Evolutionary conservation across 345 rosid genomes (phyloP), one percentile per base, ranked within the genome.

Genomic region (Syzygium aromaticum): DNA sequence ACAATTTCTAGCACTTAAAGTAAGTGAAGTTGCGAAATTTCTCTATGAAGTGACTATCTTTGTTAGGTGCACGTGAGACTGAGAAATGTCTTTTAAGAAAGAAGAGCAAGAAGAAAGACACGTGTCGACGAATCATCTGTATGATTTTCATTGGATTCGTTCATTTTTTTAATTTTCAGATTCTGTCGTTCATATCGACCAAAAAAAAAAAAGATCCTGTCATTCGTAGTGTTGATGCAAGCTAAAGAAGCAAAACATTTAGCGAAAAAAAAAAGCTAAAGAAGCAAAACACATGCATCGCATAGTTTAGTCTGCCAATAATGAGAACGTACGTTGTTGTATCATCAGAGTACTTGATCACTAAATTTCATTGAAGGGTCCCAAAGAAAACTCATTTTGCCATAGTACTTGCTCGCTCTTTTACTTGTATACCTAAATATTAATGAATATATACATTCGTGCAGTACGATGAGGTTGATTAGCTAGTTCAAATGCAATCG

Each of bases 121-220:
- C 33, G 67, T 61, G 25, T 73, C n/a, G n/a, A 23, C 28, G 11
- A 23, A 57, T 57, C 63, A 57, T 23, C 63, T 57, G 13, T 10
- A 3, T 5, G 49, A 19, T 19, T 38, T 38, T 1, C 46, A 21
- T 73, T 3, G 25, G 22, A 33, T 38, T 1, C 5, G 0, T 8
- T 17, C 46, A 2, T 17, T 19, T 33, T 17, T 33, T 12, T 33
- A 33, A 40, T 17, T 73, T 33, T 73, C 7, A 73, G 49, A 73
- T 33, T 73, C 0, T 19, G 2, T 33, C 80, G 2, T 73, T 19
- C 38, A 49, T 73, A 33, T 43, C 46, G 46, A 43, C 46, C 46
- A 43, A 43, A 43, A 5, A 43, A 43, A 38, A 38, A 38, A 43
- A 43, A 73, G 49, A 73, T 33, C 16, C 0, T 19, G 1, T 33